Evolutionary conservation across 1,139 yeast species (phyloP), one percentile per base, ranked within the genome.

Genomic region (Candida dubliniensis): DNA sequence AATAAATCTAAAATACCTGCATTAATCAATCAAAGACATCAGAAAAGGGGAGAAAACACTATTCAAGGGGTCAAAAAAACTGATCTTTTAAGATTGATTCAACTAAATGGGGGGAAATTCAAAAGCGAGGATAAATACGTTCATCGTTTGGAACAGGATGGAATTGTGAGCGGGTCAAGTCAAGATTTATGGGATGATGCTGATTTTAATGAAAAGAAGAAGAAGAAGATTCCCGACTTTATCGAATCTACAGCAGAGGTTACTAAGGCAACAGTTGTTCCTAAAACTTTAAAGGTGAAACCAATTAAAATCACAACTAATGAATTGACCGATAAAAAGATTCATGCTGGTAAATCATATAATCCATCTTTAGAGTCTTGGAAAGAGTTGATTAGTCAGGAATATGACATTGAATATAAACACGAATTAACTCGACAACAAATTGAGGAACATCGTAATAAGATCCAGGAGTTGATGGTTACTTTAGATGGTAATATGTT

Each of bases 351-450:
- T 44, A 87, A 87, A 63, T 91, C 98, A 2, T 93, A 93, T 61
- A 93, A 93, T 61, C 99, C 99, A 31, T 79, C 95, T 11, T 71
- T 85, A 51, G 87, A 84, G 48, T 81, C 88, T 31, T 93, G 99
- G 99, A 81, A 82, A 57, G 69, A 68, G 27, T 73, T 91, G 55
- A 78, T 93, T 45, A 71, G 79, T 48, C 71, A 74, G 47, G 97
- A 90, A 64, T 84, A 77, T 55, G 74, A 64, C 43, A 70, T 73
- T 44, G 96, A 90, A 59, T 77, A 81, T 56, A 73, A 77, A 45
- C 78, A 77, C 47, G 97, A 89, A 54, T 77, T 80, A 47, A 76
- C 81, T 56, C 77, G 87, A 55, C 67, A 79, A 47, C 71, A 76
- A 55, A 62, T 86, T 55, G 74, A 81, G 63, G 79, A 77, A 47